Evolutionary conservation across 179 eudicot species (phyloP), one percentile per base, ranked within the genome.

Genomic region (Amaranthus tricolor): DNA sequence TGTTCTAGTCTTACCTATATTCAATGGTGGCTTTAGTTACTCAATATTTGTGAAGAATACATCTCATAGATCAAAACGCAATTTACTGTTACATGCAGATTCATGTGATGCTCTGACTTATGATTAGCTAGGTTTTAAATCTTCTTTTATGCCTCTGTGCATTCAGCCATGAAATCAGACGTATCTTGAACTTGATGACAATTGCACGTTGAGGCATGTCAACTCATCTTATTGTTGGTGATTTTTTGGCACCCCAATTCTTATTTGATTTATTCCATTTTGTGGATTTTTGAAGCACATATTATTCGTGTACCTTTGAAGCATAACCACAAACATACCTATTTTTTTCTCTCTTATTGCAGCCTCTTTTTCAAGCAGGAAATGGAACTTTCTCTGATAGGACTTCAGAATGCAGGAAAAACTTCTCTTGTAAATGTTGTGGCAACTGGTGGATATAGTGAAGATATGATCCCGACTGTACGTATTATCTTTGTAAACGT

Each of bases 341-440:
- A 69, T 61, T 54, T 68, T 47, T 50, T 6, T 10, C 49, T 53
- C 3, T 66, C 43, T 62, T 40, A 19, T 74, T 85, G 80, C 89
- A 95, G 97, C 97, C 97, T 95, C 80, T 89, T 95, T 75, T 95
- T 95, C 87, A 92, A 93, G 91, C 97, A 95, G 82, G 97, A 95
- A 86, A 95, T 95, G 99, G 99, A 95, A 86, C 93, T 93, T 57
- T 93, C 99, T 73, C 78, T 95, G 80, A 93, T 95, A 70, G 99
- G 99, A 77, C 97, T 95, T 59, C 97, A 95, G 76, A 93, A 95
- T 88, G 97, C 97, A 52, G 99, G 99, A 78, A 95, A 95, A 82
- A 95, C 99, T 48, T 95, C 99, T 54, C 97, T 93, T 69, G 97
- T 95, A 55, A 95, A 93, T 79, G 99, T 93, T 76, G 91, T 95